Percentiles rank a stretch among this genome's conserved stretches.
These are phyloP conservation scores for Rhizoclosmatium globosum DNA, from an alignment of 192 early-diverging fungal genomes.

Conservation along the genomic window DNA sequence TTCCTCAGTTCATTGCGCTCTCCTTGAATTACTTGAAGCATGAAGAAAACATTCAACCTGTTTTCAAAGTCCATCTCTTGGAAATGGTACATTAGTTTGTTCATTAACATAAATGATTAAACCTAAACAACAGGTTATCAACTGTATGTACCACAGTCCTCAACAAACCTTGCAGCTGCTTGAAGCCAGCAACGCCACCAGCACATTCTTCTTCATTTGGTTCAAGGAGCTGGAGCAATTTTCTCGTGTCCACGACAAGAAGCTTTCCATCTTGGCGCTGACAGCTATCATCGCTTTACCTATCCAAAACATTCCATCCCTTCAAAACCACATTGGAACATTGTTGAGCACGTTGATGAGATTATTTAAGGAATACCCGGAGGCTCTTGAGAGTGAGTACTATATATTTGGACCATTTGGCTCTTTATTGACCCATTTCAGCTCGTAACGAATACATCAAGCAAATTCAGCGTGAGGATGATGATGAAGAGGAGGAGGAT, in stretches of 20 bases:
- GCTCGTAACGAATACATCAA: constrained; percentile 28
- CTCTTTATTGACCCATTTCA: neutral
- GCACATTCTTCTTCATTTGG: constrained; percentile 39
- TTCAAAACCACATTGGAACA: constrained; percentile 30
- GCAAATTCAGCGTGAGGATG: constrained; percentile 24
- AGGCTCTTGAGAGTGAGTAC: constrained; percentile 27
- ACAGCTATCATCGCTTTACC: constrained; percentile 24
- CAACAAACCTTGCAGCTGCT: constrained; percentile 21
- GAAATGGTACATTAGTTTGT: constrained; percentile 15
- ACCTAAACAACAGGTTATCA: constrained; percentile 11
- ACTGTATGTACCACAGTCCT: constrained; percentile 36
- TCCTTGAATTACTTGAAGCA: constrained; percentile 33
- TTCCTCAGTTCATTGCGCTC: constrained; percentile 39
- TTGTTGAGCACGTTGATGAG: constrained; percentile 21
- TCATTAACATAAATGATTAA: neutral
- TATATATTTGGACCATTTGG: neutral
- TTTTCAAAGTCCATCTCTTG: constrained; percentile 33
- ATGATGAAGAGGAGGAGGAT: constrained; percentile 37
- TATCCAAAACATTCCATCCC: constrained; percentile 18
- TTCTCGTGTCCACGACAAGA: constrained; percentile 43
- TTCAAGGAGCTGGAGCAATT: constrained; percentile 35
- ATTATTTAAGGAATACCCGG: constrained; percentile 32
- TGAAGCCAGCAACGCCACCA: constrained; percentile 20
- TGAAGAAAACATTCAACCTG: constrained; percentile 25
- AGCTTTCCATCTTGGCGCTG: constrained; percentile 38